These are phyloP conservation scores for Fomitopsis schrenkii DNA, from an alignment of 1,284 basidiomycete genomes.

Conservation along the genomic window DNA sequence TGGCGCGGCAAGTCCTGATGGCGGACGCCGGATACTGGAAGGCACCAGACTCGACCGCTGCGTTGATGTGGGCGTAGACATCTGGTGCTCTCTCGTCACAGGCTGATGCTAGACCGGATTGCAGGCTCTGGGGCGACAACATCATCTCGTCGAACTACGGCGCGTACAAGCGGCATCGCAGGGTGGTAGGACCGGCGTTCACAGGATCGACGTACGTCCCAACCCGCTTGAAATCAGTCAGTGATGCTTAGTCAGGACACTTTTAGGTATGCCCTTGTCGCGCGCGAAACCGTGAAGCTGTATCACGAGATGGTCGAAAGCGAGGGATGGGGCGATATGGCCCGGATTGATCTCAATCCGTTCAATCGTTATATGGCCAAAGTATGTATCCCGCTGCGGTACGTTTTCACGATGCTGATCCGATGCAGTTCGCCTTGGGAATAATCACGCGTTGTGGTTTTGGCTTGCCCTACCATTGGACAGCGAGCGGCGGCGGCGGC, in stretches of 20 bases:
- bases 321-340: slow-evolving; percentile 1
- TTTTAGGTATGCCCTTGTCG: slow-evolving; percentile 2
- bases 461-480: slow-evolving; percentile 6
- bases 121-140: slow-evolving; percentile 9
- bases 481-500: not conserved
- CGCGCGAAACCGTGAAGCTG: slow-evolving; percentile 1
- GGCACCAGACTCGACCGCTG: not conserved
- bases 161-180: slow-evolving; percentile 8
- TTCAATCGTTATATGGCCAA: not conserved
- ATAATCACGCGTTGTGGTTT: slow-evolving; percentile 5
- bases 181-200: slow-evolving; percentile 8
- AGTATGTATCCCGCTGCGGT: too few species aligned
- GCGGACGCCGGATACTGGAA: not conserved
- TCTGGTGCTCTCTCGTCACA: not conserved
- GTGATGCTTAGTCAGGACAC: not conserved
- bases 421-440: slow-evolving; percentile 5
- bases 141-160: slow-evolving; percentile 7
- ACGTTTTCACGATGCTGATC: not conserved
- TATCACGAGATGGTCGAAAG: slow-evolving; percentile 6
- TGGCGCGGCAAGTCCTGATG: slow-evolving; percentile 1
- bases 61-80: not conserved
- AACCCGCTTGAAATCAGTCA: too few species aligned
- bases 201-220: slow-evolving; percentile 4
- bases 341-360: not conserved
- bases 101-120: too few species aligned